Evolutionary conservation across 108 stramenopile species (phyloP).

Genomic region (Licmophora abbreviata): DNA sequence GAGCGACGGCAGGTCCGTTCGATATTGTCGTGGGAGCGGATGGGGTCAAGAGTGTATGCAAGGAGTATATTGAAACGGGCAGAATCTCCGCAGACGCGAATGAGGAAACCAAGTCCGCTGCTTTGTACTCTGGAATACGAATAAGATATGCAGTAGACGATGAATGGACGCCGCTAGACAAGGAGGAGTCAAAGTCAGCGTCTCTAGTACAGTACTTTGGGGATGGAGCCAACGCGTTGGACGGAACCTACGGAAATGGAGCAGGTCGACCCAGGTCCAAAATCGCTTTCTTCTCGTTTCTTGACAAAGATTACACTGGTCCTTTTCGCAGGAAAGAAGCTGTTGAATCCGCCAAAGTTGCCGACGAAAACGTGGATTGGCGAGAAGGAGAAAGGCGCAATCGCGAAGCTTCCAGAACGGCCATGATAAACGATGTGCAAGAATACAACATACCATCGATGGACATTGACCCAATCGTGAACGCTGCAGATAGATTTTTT

Average conservation of each 20-base stretch:
- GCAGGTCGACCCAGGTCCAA: conserved; percentile 21
- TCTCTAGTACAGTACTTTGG: conserved; percentile 55
- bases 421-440: conserved; percentile 21
- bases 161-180: conserved; percentile 7
- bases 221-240: conserved; percentile 53
- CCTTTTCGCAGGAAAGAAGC: conserved; percentile 37
- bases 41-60: conserved; percentile 55
- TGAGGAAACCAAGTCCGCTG: conserved; percentile 11
- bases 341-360: conserved; percentile 9
- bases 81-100: no score
- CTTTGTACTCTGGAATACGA: conserved; percentile 73
- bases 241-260: conserved; percentile 62
- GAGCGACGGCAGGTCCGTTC: conserved; percentile 42
- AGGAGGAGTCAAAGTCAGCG: conserved; percentile 2
- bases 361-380: conserved; percentile 76
- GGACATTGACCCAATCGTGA: conserved; percentile 31
- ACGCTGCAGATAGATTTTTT: conserved; percentile 52
- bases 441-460: conserved; percentile 23
- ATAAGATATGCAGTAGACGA: conserved; percentile 68
- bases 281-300: conserved; percentile 50
- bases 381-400: conserved; percentile 47
- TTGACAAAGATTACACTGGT: conserved; percentile 62
- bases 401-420: conserved; percentile 13
- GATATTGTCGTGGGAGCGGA: conserved; percentile 80
- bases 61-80: conserved; percentile 59